Conservation (phyloP, 345 rosid species). For the Heritiera fomes region DNA sequence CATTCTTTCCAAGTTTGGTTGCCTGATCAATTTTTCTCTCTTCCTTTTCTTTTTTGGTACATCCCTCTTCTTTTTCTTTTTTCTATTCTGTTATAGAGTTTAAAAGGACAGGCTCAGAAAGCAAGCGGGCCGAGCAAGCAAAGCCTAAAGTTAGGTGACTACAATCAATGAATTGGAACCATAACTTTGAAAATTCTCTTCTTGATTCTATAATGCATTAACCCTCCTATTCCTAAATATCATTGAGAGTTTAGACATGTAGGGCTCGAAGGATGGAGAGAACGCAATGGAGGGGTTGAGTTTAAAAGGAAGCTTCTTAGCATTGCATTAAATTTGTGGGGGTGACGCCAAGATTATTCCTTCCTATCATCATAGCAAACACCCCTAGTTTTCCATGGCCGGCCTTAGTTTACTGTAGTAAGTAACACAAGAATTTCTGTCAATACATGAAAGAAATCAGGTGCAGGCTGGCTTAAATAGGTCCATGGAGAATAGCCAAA, state of each 20-base stretch:
- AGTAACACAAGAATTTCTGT: neutral
- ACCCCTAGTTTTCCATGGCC: neutral
- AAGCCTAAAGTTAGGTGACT: conserved; percentile 11
- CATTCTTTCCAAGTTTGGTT: neutral
- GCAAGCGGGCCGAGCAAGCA: conserved; percentile 8
- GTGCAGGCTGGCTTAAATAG: neutral
- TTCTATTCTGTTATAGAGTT: neutral
- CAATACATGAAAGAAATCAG: neutral
- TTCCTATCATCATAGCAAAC: neutral
- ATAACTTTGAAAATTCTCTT: neutral
- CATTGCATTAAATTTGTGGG: neutral
- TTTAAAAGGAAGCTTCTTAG: neutral
- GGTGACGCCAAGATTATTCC: neutral
- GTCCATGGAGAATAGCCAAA: neutral
- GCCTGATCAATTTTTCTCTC: neutral
- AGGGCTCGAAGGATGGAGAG: neutral
- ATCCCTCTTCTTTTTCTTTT: no score
- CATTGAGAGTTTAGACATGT: neutral
- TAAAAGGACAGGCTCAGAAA: neutral
- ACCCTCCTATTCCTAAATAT: neutral
- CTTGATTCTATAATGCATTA: neutral
- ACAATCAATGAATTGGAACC: conserved; percentile 14
- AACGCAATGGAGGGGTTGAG: neutral
- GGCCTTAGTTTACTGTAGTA: neutral
- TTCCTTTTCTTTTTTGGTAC: no score